A percentile compares a stretch with the other conserved stretches of the same genome.
Evolutionary conservation across 1,284 basidiomycete species (phyloP).

Genomic region (Ganoderma meredithae): DNA sequence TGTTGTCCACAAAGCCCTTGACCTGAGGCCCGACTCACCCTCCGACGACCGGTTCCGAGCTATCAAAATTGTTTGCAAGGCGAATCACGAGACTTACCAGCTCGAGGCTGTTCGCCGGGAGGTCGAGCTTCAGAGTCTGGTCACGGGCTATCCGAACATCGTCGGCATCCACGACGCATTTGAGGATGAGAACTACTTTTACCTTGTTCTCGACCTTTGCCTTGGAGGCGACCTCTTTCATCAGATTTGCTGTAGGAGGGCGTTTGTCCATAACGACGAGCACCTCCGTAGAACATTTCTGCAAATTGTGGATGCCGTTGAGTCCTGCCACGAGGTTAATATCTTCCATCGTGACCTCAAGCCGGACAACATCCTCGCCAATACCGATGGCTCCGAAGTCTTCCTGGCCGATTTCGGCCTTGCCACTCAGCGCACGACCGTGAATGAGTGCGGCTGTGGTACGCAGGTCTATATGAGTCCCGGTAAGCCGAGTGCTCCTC

Average conservation of each 20-base stretch:
- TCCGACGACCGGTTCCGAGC: constrained; percentile 29
- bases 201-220: constrained; percentile 70
- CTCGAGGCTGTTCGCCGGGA: constrained; percentile 35
- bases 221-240: constrained; percentile 70
- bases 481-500: constrained; percentile 43
- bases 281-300: constrained; percentile 60
- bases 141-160: constrained; percentile 65
- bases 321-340: constrained; percentile 63
- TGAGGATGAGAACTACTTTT: constrained; percentile 62
- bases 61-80: constrained; percentile 40
- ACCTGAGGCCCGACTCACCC: constrained; percentile 30
- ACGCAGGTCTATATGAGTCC: constrained; percentile 69
- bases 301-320: constrained; percentile 70
- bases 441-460: constrained; percentile 59
- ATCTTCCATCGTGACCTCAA: constrained; percentile 81
- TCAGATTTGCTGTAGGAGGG: constrained; percentile 59
- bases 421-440: constrained; percentile 58
- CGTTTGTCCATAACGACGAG: constrained; percentile 58
- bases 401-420: constrained; percentile 76
- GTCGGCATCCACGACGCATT: constrained; percentile 66
- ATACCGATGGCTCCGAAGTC: constrained; percentile 52
- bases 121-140: constrained; percentile 57
- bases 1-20: constrained; percentile 43
- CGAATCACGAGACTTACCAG: constrained; percentile 12
- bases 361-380: constrained; percentile 79